Evolutionary conservation across 345 rosid species (phyloP), one percentile per base, ranked within the genome.

Genomic region (Nasturtium officinale): DNA sequence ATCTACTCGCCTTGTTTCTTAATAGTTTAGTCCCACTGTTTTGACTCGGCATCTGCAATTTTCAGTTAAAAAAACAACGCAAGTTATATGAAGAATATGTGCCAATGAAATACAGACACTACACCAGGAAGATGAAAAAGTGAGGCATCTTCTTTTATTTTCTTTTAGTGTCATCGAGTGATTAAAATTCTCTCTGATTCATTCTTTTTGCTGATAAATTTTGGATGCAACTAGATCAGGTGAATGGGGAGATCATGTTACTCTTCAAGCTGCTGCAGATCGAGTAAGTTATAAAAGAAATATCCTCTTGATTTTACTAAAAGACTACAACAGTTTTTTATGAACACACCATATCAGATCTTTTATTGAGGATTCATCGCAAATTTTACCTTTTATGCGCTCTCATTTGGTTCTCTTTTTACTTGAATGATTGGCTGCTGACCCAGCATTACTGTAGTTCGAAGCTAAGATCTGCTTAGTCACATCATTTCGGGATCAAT

Each of bases 241-340:
- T 63, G 98, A 93, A 83, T 93, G 98, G 98, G 98, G 98, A 50
- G 98, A 93, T 78, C 98, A 93, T 77, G 78, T 93, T 23, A 93
- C 97, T 68, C 83, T 90, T 52, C 98, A 93, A 84, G 97, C 97
- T 72, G 98, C 98, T 38, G 98, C 98, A 70, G 98, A 93, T 84
- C 78, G 86, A 47, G 98, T 93, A 81, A 87, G 90, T 83, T 9
- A 45, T 2, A 16, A 28, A 16, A 51, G 20, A 63, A 12, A 64
- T 13, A 35, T 25, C 72, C 8, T 29, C n/a, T 38, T 25, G 52
- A 71, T 67, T 66, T 61, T 46, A 26, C 25, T 40, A 63, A 47
- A 42, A 32, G 37, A 57, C 53, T 64, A 15, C 48, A 32, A 33
- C 17, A 42, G 52, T 37, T 68, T 37, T 68, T 23, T 16, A 8